Base-by-base conservation (phyloP, 805 yeast species). In the Metschnikowia santaceciliae region DNA sequence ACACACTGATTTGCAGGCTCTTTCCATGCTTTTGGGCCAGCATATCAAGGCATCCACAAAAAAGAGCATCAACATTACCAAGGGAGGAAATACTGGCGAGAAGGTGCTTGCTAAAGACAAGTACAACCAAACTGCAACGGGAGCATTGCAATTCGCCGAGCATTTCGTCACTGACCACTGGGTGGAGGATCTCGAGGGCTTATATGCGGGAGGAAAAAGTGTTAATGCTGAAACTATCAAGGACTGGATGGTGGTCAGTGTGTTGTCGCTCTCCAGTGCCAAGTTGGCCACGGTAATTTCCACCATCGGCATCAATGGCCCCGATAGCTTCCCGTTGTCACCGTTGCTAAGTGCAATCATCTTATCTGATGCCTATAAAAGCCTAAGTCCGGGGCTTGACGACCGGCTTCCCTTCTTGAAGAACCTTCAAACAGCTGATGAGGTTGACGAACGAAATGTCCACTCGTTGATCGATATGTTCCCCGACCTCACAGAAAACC, bases 261-360 rank as follows among this genome's bases (percentile, higher is more conserved):
- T 85, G 33, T 54, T 82, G 14, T 73, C 85, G 34, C 68, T 80
- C 23, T 66, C 83, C 0, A 65, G 72, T 0, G 60, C 72, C 14
- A 71, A 75, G 47, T 60, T 82, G 19, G 63, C 78, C 0, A 69
- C 69, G 14, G 63, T 82, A 19, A 63, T 70, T 3, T 69, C 74
- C 23, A 48, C 55, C 8, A 61, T 84, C 46, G 78, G 77, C 1
- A 61, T 83, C 10, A 68, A 63, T 8, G 74, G 72, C 38, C 62
- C 72, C 3, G 69, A 69, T 3, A 61, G 80, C 1, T 62, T 86
- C 53, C 59, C 69, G 4, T 51, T 75, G 22, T 74, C 73, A 53
- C 90, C 90, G 0, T 66, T 87, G 32, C 63, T 83, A 37, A 76
- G 83, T 6, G 74, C 82, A 1, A 68, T 86, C 2, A 60, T 84